These are phyloP conservation scores for Serendipita vermifera DNA, from an alignment of 768 basidiomycete species.

Conservation along the genomic window DNA sequence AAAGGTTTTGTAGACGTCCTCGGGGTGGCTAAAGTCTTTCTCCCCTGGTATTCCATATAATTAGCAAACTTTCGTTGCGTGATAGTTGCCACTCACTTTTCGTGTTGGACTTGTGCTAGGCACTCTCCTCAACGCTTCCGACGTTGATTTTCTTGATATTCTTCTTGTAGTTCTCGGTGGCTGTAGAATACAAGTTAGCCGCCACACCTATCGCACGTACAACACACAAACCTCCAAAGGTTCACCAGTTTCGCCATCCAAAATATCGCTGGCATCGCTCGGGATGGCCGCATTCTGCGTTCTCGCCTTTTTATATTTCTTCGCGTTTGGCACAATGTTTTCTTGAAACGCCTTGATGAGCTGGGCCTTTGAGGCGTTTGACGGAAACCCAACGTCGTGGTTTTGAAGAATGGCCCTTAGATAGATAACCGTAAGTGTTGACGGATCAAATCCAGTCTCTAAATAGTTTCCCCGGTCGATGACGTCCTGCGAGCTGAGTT, in stretches of 20 bases:
- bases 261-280: constrained; percentile 73
- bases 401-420: constrained; percentile 63
- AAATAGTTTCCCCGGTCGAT: constrained; percentile 67
- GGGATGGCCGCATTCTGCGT: constrained; percentile 52
- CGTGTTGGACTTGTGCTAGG: constrained; percentile 1
- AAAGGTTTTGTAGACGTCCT: neutral
- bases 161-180: no score
- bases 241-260: constrained; percentile 68
- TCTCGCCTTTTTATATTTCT: constrained; percentile 49
- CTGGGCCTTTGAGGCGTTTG: constrained; percentile 63
- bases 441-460: constrained; percentile 61
- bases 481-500: constrained; percentile 60
- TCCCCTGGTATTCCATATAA: neutral
- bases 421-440: constrained; percentile 64
- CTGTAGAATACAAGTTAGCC: no score
- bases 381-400: constrained; percentile 62
- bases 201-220: no score
- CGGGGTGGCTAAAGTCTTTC: neutral
- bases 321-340: constrained; percentile 49
- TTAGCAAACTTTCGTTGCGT: no score
- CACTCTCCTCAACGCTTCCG: neutral
- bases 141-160: neutral
- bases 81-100: neutral
- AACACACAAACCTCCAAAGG: constrained; percentile 24
- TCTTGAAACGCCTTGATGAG: constrained; percentile 67